Evolutionary conservation across 148 eudicot species (phyloP), one percentile per base, ranked within the genome.

Genomic region (Chenopodium quinoa): DNA sequence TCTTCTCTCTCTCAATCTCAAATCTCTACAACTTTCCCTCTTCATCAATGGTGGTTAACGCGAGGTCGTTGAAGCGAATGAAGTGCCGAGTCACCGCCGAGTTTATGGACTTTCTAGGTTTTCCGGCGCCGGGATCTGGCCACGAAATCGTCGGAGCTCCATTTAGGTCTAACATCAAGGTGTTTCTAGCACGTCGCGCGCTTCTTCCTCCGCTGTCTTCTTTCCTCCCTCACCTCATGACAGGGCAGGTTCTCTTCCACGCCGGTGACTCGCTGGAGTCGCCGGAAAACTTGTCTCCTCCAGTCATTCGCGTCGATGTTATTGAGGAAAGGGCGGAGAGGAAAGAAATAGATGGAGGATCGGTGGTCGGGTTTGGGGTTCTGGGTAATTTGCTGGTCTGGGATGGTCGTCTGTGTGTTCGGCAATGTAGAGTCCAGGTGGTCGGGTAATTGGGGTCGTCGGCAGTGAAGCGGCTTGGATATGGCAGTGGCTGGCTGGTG

Each of bases 21-120:
- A 37, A 37, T 69, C 9, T 71, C 27, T 40, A 3, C 7, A 4
- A 22, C 13, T 71, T 23, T 44, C 1, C 12, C 27, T 14, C 29
- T 19, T 60, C 23, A 11, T 70, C 60, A 40, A 94, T 94, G 98
- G 98, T 93, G 64, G 95, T 95, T 48, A 93, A 88, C 85, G 94
- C 92, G 16, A 88, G 95, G 68, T 90, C 95, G 17, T 67, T 90
- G 80, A 93, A 91, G 86, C 83, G 93, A 37, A 84, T 95, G 88
- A 94, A 94, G 90, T 67, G 97, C 86, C 85, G 98, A 19, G 95
- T 93, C 9, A 93, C 96, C n/a, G 97, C 97, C 23, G 94, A 89
- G 31, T 85, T 91, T 9, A 84, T 82, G 80, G 95, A 94, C 83
- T 91, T 95, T 64, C 81, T 89, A 8, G 82, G 84, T 16, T 95